Conservation (phyloP, 768 basidiomycete genomes). For the Naganishia kalamii region DNA sequence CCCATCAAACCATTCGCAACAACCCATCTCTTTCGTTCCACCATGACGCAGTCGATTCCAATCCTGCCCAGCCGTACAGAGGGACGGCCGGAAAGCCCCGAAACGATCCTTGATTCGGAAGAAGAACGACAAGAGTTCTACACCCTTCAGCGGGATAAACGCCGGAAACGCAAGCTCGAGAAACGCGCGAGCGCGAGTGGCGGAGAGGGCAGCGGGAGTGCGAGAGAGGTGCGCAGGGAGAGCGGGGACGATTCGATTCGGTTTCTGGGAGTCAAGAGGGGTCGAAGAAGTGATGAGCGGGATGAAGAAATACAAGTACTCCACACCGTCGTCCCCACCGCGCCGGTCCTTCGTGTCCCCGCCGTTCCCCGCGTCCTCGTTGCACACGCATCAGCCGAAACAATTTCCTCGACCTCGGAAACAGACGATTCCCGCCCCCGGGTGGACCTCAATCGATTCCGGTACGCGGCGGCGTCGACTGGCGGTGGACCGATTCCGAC, state of each 20-base stretch:
- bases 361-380: neutral
- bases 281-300: neutral
- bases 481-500: neutral
- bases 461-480: neutral
- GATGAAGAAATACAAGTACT: neutral
- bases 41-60: neutral
- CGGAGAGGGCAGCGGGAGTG: conserved; percentile 1
- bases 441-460: conserved; percentile 9
- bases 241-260: neutral
- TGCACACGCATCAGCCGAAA: neutral
- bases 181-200: neutral
- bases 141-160: conserved; percentile 1
- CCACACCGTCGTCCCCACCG: neutral
- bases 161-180: neutral
- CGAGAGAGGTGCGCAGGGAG: neutral
- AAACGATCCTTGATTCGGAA: conserved; percentile 2
- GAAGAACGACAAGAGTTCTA: conserved; percentile 8
- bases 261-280: neutral
- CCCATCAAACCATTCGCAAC: too few species aligned
- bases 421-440: neutral
- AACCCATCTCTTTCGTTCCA: too few species aligned
- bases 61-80: neutral
- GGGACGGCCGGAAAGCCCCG: neutral
- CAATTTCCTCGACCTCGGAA: neutral
- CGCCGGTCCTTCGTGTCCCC: neutral